Evolutionary conservation across 73 alveolate species (phyloP).

Genomic region (Paramecium pentaurelia): DNA sequence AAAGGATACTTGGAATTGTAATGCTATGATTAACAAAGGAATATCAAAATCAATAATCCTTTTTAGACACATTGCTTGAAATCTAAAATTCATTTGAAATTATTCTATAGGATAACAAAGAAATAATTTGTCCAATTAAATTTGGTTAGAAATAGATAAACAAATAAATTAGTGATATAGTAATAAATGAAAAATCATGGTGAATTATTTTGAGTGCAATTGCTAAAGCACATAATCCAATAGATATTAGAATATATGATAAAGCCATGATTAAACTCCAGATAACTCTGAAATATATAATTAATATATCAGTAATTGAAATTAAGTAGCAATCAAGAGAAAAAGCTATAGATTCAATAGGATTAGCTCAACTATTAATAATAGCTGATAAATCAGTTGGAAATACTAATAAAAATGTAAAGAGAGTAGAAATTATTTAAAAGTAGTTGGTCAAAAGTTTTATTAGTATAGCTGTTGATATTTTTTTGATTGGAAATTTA

Average conservation of each 20-base stretch:
- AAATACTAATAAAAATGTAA: background rate
- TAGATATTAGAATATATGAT: background rate
- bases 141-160: background rate
- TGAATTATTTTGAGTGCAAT: background rate
- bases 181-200: background rate
- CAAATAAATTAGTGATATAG: background rate
- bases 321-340: background rate
- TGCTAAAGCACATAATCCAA: background rate
- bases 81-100: background rate
- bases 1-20: background rate
- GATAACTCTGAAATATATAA: no score
- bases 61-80: background rate
- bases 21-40: background rate
- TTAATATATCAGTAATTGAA: background rate
- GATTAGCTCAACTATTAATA: background rate
- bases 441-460: background rate
- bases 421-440: background rate
- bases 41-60: background rate
- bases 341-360: conserved; percentile 1
- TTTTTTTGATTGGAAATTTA: background rate
- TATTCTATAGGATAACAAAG: background rate
- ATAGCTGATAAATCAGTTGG: background rate
- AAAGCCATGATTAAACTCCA: no score
- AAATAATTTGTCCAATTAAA: background rate
- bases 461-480: background rate